Evolutionary conservation across 768 basidiomycete species (phyloP).

Genomic region (Boletus vermiculosoides): DNA sequence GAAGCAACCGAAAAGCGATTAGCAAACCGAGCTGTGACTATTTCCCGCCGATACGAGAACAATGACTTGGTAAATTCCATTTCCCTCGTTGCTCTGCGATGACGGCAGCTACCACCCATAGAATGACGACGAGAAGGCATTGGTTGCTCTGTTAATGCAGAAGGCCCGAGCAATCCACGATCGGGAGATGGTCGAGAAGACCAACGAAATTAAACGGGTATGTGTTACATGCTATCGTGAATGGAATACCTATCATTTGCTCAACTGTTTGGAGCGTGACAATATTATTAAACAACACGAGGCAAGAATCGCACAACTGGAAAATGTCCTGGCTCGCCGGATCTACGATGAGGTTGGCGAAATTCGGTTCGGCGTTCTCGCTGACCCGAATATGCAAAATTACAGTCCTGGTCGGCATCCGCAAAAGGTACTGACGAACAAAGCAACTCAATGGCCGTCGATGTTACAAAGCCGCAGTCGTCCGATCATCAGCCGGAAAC

Average conservation of each 20-base stretch:
- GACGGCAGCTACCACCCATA: constrained; percentile 25
- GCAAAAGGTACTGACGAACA: constrained; percentile 14
- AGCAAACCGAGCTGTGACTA: constrained; percentile 25
- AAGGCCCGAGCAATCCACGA: constrained; percentile 49
- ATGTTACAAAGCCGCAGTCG: constrained; percentile 11
- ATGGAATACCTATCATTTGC: constrained; percentile 6
- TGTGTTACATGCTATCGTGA: constrained; percentile 13
- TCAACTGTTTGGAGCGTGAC: constrained; percentile 42
- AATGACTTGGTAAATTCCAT: constrained; percentile 45
- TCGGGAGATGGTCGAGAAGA: constrained; percentile 51
- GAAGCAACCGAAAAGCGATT: constrained; percentile 31
- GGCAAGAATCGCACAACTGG: constrained; percentile 44
- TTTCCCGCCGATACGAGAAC: constrained; percentile 41
- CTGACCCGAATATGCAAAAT: constrained; percentile 15
- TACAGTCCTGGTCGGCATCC: constrained; percentile 11
- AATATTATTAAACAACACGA: constrained; percentile 44
- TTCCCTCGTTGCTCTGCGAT: constrained; percentile 3
- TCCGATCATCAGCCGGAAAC: constrained; percentile 17
- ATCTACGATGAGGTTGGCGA: constrained; percentile 36
- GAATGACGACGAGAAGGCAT: constrained; percentile 50
- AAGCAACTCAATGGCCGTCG: constrained; percentile 11
- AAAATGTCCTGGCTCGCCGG: constrained; percentile 45
- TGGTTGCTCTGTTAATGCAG: constrained; percentile 46
- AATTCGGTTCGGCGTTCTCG: constrained; percentile 10
- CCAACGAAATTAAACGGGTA: constrained; percentile 56